These are phyloP conservation scores for Mediolabrus comicus DNA, from an alignment of 108 stramenopile species.

Conservation along the genomic window DNA sequence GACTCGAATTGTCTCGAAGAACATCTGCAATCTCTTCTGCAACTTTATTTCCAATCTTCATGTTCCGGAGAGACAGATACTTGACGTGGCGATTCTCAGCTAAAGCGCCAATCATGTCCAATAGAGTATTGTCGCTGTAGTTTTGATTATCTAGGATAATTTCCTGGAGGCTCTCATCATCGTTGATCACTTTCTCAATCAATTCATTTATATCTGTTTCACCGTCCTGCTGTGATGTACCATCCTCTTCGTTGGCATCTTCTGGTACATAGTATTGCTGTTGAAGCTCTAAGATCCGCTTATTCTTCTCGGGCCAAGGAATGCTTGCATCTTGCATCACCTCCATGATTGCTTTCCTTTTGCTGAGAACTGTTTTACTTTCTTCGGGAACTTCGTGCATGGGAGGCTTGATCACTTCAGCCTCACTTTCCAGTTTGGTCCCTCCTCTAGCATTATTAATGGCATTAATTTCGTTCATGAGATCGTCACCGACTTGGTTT, in stretches of 20 bases:
- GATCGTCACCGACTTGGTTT: conserved; percentile 29
- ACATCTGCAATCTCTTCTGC: conserved; percentile 13
- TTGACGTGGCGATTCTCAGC: conserved; percentile 5
- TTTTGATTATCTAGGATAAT: not conserved
- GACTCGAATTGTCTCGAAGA: conserved; percentile 10
- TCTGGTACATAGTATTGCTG: conserved; percentile 1
- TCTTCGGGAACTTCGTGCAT: conserved; percentile 14
- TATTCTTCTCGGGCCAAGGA: conserved; percentile 7
- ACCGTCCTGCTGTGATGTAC: not conserved
- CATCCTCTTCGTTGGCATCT: not conserved
- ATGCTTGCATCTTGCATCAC: not conserved
- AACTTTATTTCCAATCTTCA: conserved; percentile 20
- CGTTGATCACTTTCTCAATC: conserved; percentile 1
- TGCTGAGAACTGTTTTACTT: not conserved
- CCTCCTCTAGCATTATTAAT: not conserved
- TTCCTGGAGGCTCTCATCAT: not conserved
- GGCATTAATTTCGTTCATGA: conserved; percentile 27
- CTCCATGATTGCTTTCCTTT: conserved; percentile 6
- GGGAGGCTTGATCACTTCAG: conserved; percentile 2
- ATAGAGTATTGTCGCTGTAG: not conserved
- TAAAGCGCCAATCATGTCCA: not conserved
- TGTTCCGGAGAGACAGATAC: conserved; percentile 16
- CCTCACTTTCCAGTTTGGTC: not conserved
- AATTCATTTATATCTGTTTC: not conserved
- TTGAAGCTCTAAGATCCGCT: not conserved